Conservation (phyloP, 495 filamentous ascomycete species). For the Neurospora africana region DNA sequence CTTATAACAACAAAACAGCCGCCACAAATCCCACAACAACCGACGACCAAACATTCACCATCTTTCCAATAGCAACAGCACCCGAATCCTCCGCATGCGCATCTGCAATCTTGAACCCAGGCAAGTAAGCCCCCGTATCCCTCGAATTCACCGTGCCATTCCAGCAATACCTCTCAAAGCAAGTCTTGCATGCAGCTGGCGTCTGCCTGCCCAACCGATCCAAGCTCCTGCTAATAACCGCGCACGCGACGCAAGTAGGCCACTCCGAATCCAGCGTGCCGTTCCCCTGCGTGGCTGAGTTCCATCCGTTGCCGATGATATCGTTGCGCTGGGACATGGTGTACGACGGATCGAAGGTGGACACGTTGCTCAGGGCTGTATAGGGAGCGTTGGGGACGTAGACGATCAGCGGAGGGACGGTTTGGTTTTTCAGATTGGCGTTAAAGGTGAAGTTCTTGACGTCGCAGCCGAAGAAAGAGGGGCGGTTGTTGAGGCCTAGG, state of each 20-base stretch:
- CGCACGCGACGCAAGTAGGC: conserved; percentile 76
- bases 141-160: conserved; percentile 52
- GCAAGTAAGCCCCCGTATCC: conserved; percentile 21
- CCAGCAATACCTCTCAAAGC: conserved; percentile 85
- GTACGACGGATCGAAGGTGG: conserved; percentile 59
- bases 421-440: conserved; percentile 11
- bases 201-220: conserved; percentile 53
- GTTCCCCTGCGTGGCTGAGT: conserved; percentile 74
- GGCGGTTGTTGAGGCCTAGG: conserved; percentile 69
- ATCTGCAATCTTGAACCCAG: conserved; percentile 18
- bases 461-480: conserved; percentile 91
- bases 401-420: conserved; percentile 59
- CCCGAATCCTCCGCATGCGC: conserved; percentile 2
- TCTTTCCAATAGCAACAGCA: background rate
- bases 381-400: conserved; percentile 89
- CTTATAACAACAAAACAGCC: background rate
- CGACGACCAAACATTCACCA: background rate
- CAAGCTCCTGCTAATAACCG: conserved; percentile 67
- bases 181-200: conserved; percentile 57
- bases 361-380: conserved; percentile 57
- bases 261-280: conserved; percentile 60
- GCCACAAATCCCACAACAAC: conserved; percentile 2
- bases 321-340: conserved; percentile 53
- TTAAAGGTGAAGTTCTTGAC: conserved; percentile 49
- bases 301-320: conserved; percentile 75